Conservation (phyloP, 768 basidiomycete genomes). For the Leccinum sublutescens region DNA sequence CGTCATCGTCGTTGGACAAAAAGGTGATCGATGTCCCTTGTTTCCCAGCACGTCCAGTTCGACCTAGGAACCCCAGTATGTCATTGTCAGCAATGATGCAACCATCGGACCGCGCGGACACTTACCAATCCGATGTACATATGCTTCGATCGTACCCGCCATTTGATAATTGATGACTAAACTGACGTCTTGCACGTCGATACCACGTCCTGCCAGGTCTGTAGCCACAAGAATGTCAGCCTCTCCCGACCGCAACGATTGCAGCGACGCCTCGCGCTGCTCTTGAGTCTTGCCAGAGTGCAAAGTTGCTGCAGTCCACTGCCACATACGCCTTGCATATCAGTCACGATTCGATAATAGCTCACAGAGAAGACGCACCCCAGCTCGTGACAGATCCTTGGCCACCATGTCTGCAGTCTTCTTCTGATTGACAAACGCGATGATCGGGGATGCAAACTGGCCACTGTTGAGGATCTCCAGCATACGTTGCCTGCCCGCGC, state of each 20-base stretch:
- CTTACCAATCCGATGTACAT: slow-evolving; percentile 94
- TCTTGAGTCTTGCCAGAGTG: slow-evolving; percentile 99
- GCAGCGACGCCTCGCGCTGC: slow-evolving; percentile 91
- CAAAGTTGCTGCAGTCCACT: slow-evolving; percentile 90
- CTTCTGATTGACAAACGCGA: slow-evolving; percentile 99
- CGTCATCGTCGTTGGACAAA: slow-evolving; percentile 92
- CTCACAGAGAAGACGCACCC: slow-evolving; percentile 50
- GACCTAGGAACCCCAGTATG: slow-evolving; percentile 50
- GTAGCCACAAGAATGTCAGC: slow-evolving; percentile 92
- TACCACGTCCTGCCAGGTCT: slow-evolving; percentile 96
- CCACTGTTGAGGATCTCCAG: slow-evolving; percentile 92
- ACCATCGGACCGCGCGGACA: not conserved
- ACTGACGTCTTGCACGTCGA: slow-evolving; percentile 96
- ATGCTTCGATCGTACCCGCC: slow-evolving; percentile 94
- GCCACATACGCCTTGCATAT: slow-evolving; percentile 7
- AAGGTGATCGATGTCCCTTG: slow-evolving; percentile 93
- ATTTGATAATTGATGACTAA: slow-evolving; percentile 98
- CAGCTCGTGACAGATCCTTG: slow-evolving; percentile 87
- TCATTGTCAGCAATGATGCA: slow-evolving; percentile 4
- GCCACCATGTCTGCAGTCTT: slow-evolving; percentile 99
- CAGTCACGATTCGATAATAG: not conserved
- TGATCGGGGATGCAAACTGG: slow-evolving; percentile 84
- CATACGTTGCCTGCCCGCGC: slow-evolving; percentile 60
- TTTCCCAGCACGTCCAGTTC: slow-evolving; percentile 98
- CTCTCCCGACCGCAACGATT: slow-evolving; percentile 81